phyloP scores from a whole-genome alignment of 768 basidiomycete genomes.

The Chiua virens region DNA sequence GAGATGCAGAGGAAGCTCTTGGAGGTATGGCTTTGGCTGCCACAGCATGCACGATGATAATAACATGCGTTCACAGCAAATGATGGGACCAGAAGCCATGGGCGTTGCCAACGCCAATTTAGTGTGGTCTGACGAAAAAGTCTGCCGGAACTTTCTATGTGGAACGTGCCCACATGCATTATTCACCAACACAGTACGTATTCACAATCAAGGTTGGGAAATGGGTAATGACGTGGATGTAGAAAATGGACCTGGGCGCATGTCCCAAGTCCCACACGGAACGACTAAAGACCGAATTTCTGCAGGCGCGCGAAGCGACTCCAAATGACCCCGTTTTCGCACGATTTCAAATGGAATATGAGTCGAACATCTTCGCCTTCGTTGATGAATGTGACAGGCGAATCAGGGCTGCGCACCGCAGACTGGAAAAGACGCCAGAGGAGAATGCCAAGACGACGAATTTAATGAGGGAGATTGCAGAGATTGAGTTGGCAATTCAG shows the following conservation, averaged over 20 bases:
- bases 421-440: slow-evolving; percentile 98
- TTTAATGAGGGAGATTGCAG: slow-evolving; percentile 98
- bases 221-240: slow-evolving; percentile 1
- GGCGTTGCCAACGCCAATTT: slow-evolving; percentile 92
- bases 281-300: slow-evolving; percentile 87
- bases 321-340: slow-evolving; percentile 80
- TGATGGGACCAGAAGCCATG: slow-evolving; percentile 99
- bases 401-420: slow-evolving; percentile 89
- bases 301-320: slow-evolving; percentile 72
- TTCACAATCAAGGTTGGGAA: background rate
- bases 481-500: slow-evolving; percentile 98
- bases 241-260: slow-evolving; percentile 99
- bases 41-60: slow-evolving; percentile 3
- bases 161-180: slow-evolving; percentile 98
- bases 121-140: slow-evolving; percentile 94
- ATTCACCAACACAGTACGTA: slow-evolving; percentile 93
- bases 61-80: slow-evolving; percentile 64
- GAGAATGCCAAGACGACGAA: slow-evolving; percentile 99
- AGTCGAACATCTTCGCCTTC: slow-evolving; percentile 91
- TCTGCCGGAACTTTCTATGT: slow-evolving; percentile 96
- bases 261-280: slow-evolving; percentile 97
- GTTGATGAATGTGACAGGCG: slow-evolving; percentile 98
- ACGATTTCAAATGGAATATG: slow-evolving; percentile 93
- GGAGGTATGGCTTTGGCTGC: slow-evolving; percentile 48
- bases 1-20: slow-evolving; percentile 97